Percentiles rank a stretch among this genome's conserved stretches.
Evolutionary conservation across 257 asterid species (phyloP).

Genomic region (Solanum clarkiae): DNA sequence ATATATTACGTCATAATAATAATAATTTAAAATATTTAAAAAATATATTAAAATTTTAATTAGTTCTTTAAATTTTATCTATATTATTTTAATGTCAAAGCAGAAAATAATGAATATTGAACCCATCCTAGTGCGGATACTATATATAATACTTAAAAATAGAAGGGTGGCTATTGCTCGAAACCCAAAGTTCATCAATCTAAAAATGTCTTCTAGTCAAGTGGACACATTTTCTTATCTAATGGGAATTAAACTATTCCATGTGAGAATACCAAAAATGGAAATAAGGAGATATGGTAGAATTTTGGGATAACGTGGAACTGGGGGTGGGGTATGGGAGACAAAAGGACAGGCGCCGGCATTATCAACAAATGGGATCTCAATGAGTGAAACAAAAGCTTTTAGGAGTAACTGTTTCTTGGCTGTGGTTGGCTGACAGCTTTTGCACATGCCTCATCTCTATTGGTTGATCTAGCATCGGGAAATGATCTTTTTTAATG

Average conservation of each 20-base stretch:
- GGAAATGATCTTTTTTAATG: background rate
- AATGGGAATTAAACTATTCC: background rate
- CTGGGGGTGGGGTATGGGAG: conserved; percentile 16
- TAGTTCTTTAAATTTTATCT: no score
- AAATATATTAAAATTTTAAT: no score
- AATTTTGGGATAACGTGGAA: conserved; percentile 8
- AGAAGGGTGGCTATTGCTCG: background rate
- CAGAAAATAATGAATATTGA: no score
- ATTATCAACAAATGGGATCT: conserved; percentile 26
- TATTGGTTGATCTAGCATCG: background rate
- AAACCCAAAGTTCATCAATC: background rate
- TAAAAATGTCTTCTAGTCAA: background rate
- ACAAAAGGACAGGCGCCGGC: conserved; percentile 40
- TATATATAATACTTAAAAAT: background rate
- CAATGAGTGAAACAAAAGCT: conserved; percentile 16
- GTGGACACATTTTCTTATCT: background rate
- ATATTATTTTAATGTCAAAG: no score
- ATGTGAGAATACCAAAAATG: background rate
- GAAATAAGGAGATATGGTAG: background rate
- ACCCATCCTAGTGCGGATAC: rapidly evolving
- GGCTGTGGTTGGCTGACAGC: background rate
- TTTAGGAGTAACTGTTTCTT: background rate
- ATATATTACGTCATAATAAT: no score
- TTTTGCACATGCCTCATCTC: background rate
- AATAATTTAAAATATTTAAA: no score